Base-by-base conservation (phyloP, 768 basidiomycete genomes). In the Epithele typhae region DNA sequence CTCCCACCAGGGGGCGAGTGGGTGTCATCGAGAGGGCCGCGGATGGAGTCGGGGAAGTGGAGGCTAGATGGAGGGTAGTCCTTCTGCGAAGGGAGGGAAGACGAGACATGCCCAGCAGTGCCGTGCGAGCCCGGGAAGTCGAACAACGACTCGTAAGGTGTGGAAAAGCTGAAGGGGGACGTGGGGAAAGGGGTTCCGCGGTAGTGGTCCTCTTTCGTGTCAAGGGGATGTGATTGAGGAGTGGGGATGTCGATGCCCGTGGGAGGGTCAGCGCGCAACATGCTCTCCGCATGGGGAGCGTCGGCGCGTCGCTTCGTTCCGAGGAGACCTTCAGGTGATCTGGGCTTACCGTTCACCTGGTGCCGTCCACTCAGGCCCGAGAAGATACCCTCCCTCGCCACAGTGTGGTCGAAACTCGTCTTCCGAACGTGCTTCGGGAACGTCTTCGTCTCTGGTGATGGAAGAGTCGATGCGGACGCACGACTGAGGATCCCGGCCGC, bases 341-440 rank as follows among this genome's bases (percentile, higher is more conserved):
- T 64, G 32, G 88, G 81, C 61, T 82, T 84, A 27, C 86, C 85
- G 61, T 90, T 86, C 53, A 88, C 82, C 63, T 89, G 86, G 68
- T 91, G 87, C 40, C 87, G 74, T 46, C 84, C 84, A 55, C 75
- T 76, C 40, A 79, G 65, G 34, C 77, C 78, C 24, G 70, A 59
- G 48, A 81, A 69, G 45, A 83, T 75, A 30, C 75, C 79, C 51
- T 84, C 81, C 53, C 77, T 79, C 30, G 78, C 76, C 33, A 94
- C 84, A 3, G 92, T 93, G 66, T 93, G 92, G 65, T 96, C 92
- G 64, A 93, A 95, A 66, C 90, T 92, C 37, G 92, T 91, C 73
- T 96, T 96, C 51, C 92, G 80, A 48, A 92, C 89, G 65, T 87
- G 86, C 49, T 85, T 79, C 43, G 92, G 89, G 62, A 92, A 89